These are phyloP conservation scores for Rehmannia glutinosa DNA, from an alignment of 257 asterid species.

Conservation along the genomic window DNA sequence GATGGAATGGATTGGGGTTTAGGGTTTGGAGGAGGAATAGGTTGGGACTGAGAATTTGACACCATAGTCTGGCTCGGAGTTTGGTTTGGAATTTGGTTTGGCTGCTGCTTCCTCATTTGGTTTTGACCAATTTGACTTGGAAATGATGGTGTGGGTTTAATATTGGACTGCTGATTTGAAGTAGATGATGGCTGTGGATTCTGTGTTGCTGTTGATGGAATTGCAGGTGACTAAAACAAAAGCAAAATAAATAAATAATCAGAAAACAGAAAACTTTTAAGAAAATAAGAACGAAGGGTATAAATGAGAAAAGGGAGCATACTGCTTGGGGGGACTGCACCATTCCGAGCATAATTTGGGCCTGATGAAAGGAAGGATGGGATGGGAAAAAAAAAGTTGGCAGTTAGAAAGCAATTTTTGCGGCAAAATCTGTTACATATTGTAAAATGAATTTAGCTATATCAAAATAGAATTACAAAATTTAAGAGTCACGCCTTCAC, in stretches of 20 bases:
- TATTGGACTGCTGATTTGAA: slow-evolving; percentile 43
- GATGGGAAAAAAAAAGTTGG: slow-evolving; percentile 18
- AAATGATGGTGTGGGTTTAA: slow-evolving; percentile 38
- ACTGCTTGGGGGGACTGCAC: slow-evolving; percentile 81
- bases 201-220: slow-evolving; percentile 47
- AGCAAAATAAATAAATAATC: slow-evolving; percentile 10
- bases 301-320: slow-evolving; percentile 26
- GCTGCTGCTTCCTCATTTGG: slow-evolving; percentile 62
- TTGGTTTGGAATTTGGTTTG: slow-evolving; percentile 32
- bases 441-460: background rate
- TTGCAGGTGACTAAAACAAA: slow-evolving; percentile 39
- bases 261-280: background rate
- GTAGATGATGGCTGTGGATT: slow-evolving; percentile 49
- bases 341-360: slow-evolving; percentile 98
- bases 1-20: slow-evolving; percentile 51
- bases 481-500: background rate
- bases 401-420: background rate
- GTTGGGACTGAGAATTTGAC: slow-evolving; percentile 36
- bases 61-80: slow-evolving; percentile 37
- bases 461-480: background rate
- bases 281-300: slow-evolving; percentile 11
- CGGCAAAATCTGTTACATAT: background rate
- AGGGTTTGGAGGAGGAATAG: slow-evolving; percentile 45
- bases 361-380: slow-evolving; percentile 39
- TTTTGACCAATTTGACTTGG: slow-evolving; percentile 54